phyloP scores from a whole-genome alignment of 106 monocot genomes.

The Posidonia australis region DNA sequence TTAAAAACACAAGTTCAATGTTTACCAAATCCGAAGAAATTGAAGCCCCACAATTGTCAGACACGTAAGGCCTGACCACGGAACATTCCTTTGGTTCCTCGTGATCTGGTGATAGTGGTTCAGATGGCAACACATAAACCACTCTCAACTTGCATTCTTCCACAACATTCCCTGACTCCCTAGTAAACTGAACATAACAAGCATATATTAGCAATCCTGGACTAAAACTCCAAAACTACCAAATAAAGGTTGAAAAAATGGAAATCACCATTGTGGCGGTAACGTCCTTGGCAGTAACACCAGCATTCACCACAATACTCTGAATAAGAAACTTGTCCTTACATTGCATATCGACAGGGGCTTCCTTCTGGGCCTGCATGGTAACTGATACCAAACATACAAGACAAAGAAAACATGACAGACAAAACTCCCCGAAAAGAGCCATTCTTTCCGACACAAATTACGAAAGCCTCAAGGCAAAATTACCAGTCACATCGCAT shows the following conservation, averaged over 20 bases:
- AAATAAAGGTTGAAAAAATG: neutral
- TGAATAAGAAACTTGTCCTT: conserved; percentile 92
- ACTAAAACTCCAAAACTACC: neutral
- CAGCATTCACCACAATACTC: conserved; percentile 38
- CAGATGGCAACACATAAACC: conserved; percentile 13
- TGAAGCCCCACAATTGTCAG: conserved; percentile 2
- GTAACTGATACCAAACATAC: conserved; percentile 35
- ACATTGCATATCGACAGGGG: conserved; percentile 66
- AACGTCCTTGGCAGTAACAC: conserved; percentile 46
- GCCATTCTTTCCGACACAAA: neutral
- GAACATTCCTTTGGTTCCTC: conserved; percentile 9
- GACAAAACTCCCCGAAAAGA: neutral
- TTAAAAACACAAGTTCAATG: neutral
- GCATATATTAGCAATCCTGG: neutral
- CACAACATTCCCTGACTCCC: conserved; percentile 12
- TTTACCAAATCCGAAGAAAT: neutral
- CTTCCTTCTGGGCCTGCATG: conserved; percentile 91
- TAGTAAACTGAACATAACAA: conserved; percentile 1
- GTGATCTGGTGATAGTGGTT: conserved; percentile 10
- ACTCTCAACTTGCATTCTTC: conserved; percentile 15
- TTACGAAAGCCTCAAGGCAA: neutral
- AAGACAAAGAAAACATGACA: neutral
- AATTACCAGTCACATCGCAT: conserved; percentile 13
- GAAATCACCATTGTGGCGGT: conserved; percentile 55
- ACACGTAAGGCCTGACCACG: conserved; percentile 6